Evolutionary conservation across 2,329 filamentous ascomycete genomes (phyloP), one percentile per base, ranked within the genome.

Genomic region (Helotiales sp.): DNA sequence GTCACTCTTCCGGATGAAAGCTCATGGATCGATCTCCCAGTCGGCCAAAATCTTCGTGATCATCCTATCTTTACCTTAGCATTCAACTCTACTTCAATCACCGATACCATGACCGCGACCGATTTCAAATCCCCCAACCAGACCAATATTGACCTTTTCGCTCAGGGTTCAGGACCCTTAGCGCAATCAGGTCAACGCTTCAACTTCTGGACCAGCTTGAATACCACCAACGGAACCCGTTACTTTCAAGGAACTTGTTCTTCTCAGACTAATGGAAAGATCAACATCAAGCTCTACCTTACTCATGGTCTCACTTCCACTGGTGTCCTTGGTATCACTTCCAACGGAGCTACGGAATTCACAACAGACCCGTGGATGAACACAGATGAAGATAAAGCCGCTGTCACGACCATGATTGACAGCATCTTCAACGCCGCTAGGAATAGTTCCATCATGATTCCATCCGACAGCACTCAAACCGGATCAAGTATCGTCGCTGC

Each of bases 21-120:
- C 25, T 70, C 79, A 13, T 86, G 82, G 82, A 83, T 86, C 52
- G 71, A 79, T n/a, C 75, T 85, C 2, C 83, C 83, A 0, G 82
- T 86, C 1, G 82, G 83, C 15, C 75, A 81, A 68, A 83, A 83
- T 66, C 73, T 85, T 5, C 77, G 81, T 56, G 83, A 86, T 54
- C 73, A 73, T 77, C 84, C 75, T 76, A 89, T 81, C 68, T 66
- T 66, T 44, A 65, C 59, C 17, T 36, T 63, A 9, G 56, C 51
- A 5, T 67, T 62, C 52, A 67, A 67, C 36, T 57, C 59, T 50
- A 63, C 63, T 10, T 54, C 31, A 9, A 30, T 50, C 22, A 55
- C 38, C 25, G 46, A 27, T 27, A 55, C 52, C 33, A 52, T 59
- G 52, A 40, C 49, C 3, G 52, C 57, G 2, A 42, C 50, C 8